phyloP scores from a whole-genome alignment of 2,329 filamentous ascomycete species.

The Bimuria novae-zelandiae region DNA sequence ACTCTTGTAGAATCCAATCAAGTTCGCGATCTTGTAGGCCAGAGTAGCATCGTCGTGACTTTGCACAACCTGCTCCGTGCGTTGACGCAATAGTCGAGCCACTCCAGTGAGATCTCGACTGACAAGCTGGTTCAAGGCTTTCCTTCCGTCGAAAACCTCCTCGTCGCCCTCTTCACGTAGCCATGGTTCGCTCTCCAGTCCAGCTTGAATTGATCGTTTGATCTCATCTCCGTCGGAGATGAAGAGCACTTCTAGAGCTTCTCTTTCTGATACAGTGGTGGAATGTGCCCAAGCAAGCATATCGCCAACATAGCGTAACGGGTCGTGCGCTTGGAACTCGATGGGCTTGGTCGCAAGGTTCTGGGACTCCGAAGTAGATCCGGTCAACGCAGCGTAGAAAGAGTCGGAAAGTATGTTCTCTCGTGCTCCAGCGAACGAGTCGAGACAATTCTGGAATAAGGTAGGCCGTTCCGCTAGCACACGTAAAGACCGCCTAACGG shows the following conservation, averaged over 20 bases:
- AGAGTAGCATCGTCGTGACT: constrained; percentile 88
- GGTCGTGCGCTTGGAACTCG: constrained; percentile 89
- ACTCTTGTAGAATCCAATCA: constrained; percentile 84
- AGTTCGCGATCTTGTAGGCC: constrained; percentile 86
- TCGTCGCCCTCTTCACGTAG: constrained; percentile 60
- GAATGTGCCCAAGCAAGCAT: constrained; percentile 99
- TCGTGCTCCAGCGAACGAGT: constrained; percentile 88
- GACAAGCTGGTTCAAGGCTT: constrained; percentile 82
- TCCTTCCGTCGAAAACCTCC: constrained; percentile 74
- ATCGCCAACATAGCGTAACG: constrained; percentile 88
- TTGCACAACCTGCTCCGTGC: constrained; percentile 89
- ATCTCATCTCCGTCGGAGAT: constrained; percentile 89
- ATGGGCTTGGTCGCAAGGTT: constrained; percentile 74
- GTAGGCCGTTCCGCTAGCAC: constrained; percentile 88
- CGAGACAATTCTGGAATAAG: constrained; percentile 89
- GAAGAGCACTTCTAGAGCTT: constrained; percentile 89
- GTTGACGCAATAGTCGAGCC: constrained; percentile 80
- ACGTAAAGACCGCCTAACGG: constrained; percentile 80
- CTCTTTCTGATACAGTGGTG: constrained; percentile 88
- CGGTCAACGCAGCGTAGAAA: constrained; percentile 87
- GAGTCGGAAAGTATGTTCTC: constrained; percentile 85
- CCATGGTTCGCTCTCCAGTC: constrained; percentile 85
- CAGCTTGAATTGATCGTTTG: constrained; percentile 77
- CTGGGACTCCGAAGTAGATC: constrained; percentile 64
- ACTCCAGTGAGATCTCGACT: constrained; percentile 84